phyloP scores from a whole-genome alignment of 805 yeast species.

The Pichia pseudocactophila region DNA sequence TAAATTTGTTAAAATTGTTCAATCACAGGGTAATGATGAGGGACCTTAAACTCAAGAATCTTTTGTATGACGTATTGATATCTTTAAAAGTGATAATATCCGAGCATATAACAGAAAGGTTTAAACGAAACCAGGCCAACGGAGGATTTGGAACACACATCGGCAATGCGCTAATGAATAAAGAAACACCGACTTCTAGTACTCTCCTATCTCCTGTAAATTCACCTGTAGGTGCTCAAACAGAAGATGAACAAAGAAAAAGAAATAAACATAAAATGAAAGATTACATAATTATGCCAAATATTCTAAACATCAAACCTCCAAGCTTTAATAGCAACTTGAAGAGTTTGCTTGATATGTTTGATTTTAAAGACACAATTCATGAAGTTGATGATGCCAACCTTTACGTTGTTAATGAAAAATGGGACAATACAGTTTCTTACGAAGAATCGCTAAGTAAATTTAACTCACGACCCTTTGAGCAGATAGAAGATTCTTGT shows the following conservation, averaged over 20 bases:
- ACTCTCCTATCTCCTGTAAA: conserved; percentile 20
- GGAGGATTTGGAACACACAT: too few relatives aligned
- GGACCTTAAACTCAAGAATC: conserved; percentile 43
- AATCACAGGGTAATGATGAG: conserved; percentile 34
- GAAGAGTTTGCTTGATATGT: conserved; percentile 19
- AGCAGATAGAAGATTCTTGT: conserved; percentile 49
- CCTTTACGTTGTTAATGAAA: conserved; percentile 17
- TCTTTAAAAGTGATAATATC: conserved; percentile 37
- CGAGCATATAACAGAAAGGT: conserved; percentile 17
- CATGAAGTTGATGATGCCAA: conserved; percentile 13
- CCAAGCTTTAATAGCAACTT: conserved; percentile 27
- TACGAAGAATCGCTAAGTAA: conserved; percentile 23
- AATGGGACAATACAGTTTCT: conserved; percentile 12
- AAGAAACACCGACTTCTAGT: conserved; percentile 17
- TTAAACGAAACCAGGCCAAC: conserved; percentile 6
- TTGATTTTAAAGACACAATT: conserved; percentile 19
- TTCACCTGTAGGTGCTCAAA: conserved; percentile 10
- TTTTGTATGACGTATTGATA: conserved; percentile 50
- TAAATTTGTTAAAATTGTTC: conserved; percentile 38
- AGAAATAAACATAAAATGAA: neutral
- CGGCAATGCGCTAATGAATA: conserved; percentile 11
- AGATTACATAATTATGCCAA: conserved; percentile 9
- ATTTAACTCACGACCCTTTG: conserved; percentile 41
- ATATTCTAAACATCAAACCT: conserved; percentile 24
- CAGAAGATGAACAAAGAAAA: conserved; percentile 4